phyloP scores from a whole-genome alignment of 352 stramenopile genomes.

The Phytophthora multivora region DNA sequence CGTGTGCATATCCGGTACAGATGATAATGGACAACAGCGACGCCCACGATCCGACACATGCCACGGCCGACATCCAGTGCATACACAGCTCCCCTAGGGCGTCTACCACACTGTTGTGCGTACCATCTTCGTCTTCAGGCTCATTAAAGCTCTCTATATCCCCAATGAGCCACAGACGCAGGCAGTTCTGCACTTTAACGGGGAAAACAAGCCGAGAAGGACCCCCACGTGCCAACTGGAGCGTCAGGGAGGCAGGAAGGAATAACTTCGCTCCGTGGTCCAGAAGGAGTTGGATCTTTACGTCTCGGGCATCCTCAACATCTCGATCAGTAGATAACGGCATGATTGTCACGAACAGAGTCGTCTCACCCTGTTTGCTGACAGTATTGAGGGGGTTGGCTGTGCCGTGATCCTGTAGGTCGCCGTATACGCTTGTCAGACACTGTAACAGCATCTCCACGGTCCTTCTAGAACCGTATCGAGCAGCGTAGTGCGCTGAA shows the following conservation, averaged over 20 bases:
- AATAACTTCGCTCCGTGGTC: slow-evolving; percentile 22
- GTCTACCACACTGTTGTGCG: neutral
- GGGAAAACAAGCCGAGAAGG: neutral
- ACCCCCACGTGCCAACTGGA: neutral
- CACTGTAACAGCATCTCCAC: slow-evolving; percentile 23
- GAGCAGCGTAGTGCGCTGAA: slow-evolving; percentile 23
- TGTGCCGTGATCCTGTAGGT: slow-evolving; percentile 3
- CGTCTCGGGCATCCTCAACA: neutral
- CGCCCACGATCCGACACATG: neutral
- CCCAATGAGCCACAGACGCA: neutral
- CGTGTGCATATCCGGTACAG: slow-evolving; percentile 22
- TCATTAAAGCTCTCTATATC: neutral
- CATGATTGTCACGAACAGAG: slow-evolving; percentile 4
- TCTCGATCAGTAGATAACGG: neutral
- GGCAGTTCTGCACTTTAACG: slow-evolving; percentile 2
- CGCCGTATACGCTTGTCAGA: slow-evolving; percentile 4
- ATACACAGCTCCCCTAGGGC: slow-evolving; percentile 18
- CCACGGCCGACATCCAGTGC: slow-evolving; percentile 10
- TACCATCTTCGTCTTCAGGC: slow-evolving; percentile 5
- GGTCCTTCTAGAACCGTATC: slow-evolving; percentile 8
- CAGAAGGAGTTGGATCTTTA: slow-evolving; percentile 14
- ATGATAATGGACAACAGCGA: slow-evolving; percentile 19
- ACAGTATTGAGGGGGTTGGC: slow-evolving; percentile 13
- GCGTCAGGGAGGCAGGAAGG: neutral
- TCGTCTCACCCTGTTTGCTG: slow-evolving; percentile 1